Percentiles rank a stretch among this genome's conserved stretches.
Conservation (phyloP, 2,329 filamentous ascomycete genomes). For the Alternaria gaisen region DNA sequence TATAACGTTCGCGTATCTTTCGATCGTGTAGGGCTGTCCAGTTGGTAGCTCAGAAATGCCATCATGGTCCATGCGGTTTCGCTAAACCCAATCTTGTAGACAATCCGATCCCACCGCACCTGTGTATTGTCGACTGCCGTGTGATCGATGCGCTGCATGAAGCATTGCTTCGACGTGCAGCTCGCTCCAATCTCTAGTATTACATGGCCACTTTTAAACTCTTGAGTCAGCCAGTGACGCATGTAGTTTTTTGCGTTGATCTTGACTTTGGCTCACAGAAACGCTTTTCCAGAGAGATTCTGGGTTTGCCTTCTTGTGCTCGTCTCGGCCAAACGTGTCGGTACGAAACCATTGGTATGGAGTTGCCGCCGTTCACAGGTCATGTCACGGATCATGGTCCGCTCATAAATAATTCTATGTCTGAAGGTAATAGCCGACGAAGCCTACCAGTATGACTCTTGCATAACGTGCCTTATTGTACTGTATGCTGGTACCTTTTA, state of each 20-base stretch:
- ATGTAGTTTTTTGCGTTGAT: not conserved
- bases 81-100: slow-evolving; percentile 7
- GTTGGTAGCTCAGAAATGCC: not conserved
- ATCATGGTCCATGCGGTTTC: slow-evolving; percentile 8
- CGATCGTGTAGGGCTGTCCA: not conserved
- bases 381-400: not conserved
- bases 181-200: not conserved
- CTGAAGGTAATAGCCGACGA: not conserved
- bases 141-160: slow-evolving; percentile 6
- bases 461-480: not conserved
- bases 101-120: slow-evolving; percentile 8
- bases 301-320: not conserved
- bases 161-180: not conserved
- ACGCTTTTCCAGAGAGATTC: not conserved
- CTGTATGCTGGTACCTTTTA: not conserved
- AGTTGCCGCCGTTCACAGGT: not conserved
- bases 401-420: not conserved
- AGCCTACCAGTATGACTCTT: not conserved
- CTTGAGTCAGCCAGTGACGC: not conserved
- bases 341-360: not conserved
- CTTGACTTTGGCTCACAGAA: not conserved
- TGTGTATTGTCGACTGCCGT: not conserved
- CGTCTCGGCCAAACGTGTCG: not conserved
- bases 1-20: not conserved
- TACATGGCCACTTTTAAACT: not conserved